Evolutionary conservation across 495 filamentous ascomycete species (phyloP), one percentile per base, ranked within the genome.

Genomic region (Aspergillus saccharolyticus): DNA sequence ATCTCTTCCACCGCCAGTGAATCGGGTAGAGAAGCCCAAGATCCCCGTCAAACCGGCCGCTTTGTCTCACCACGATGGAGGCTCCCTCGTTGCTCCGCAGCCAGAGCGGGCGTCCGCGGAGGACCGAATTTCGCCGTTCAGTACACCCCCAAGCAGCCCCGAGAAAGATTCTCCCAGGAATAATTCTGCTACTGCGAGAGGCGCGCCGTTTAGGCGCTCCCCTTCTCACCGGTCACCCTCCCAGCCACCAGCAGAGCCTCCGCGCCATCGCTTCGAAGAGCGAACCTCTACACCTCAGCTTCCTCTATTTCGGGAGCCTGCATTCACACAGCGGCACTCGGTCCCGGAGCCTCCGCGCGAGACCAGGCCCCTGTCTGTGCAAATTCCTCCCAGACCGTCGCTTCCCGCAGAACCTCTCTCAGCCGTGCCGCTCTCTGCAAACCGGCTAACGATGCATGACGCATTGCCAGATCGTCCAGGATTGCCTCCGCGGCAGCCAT

Each of bases 1-100:
- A 7, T 78, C 76, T 33, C 56, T 75, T 33, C 89, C 94, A 19
- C 86, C 89, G 15, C 88, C 87, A 6, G 79, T 90, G 28, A 94
- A 94, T 63, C 83, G 94, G 45, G 84, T 85, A 42, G 86, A 87
- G 18, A 97, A 96, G 71, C 92, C 92, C 4, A 86, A 83, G 70
- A 80, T 92, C 63, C 73, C 78, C 44, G 71, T 73, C 0, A 80
- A 79, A 62, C 79, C 78, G 0, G 62, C 69, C 0, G 64, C 63
- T 22, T 57, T 77, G 45, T 64, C 73, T 12, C 66, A 73, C 15
- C 62, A 61, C 4, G 71, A 74, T 52, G 49, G 54, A 6, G 55
- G 46, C 10, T 61, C 64, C 0, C 64, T 79, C 33, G 10, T 12
- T 24, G 68, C 75, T 24, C 78, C 78, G n/a, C 64, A 46, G 12